Evolutionary conservation across 225 moss, liverwort and hornwort genomes (phyloP), one percentile per base, ranked within the genome.

Genomic region (Polytrichum commune): DNA sequence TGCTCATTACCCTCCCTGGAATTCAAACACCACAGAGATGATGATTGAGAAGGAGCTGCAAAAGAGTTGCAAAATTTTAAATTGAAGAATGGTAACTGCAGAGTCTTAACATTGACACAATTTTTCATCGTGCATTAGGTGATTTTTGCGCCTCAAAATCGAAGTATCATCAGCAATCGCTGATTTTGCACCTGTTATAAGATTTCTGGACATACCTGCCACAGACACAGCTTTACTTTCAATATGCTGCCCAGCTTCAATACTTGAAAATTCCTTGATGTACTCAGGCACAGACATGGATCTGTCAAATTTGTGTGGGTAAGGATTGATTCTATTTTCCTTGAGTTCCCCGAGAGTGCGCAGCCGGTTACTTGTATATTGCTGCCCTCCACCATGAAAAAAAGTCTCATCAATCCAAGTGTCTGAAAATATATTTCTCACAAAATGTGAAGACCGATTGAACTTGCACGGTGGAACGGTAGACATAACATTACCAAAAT

Each of bases 1-100:
- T 85, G 69, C 90, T 92, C 92, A 97, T 91, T 35, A 97, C 78
- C 56, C 93, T 86, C 65, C 96, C 95, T 95, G 87, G 58, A 32
- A 62, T 24, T 22, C 8, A 9, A 22, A 33, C 46, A 38, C 6
- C 35, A 57, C 19, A 27, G 5, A 13, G 26, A 10, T 33, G 8
- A 33, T 22, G 54, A 5, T 2, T 62, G 6, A 55, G 66, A 19
- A 4, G 60, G 55, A 27, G 7, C 19, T 32, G 18, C 6, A 6
- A 5, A 19, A 9, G 1, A 8, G 8, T 38, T 38, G 38, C 3
- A 38, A 38, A 10, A 13, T 13, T 38, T 38, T 38, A 38, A 38
- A 13, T 38, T 13, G 3, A 38, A 13, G 38, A 38, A 38, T 38
- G 38, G 38, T 10, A 38, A 3, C 38, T 38, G 38, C 38, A 38